Conservation (phyloP, 2,329 filamentous ascomycete species). For the Macrophomina tecta region DNA sequence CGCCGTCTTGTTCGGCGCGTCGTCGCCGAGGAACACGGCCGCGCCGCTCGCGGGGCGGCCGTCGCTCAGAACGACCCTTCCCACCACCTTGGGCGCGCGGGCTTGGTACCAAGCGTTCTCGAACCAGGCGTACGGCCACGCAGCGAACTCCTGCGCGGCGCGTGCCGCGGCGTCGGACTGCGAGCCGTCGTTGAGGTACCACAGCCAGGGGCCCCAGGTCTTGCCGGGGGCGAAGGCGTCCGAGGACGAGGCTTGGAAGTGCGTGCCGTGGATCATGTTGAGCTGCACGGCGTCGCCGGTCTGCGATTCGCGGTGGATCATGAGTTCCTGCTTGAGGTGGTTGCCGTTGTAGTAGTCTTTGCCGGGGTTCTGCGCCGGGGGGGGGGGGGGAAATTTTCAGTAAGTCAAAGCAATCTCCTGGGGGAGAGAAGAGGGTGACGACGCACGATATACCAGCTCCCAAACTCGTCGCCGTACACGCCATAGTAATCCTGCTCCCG, state of each 20-base stretch:
- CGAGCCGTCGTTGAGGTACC: conserved; percentile 56
- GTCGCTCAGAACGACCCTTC: conserved; percentile 53
- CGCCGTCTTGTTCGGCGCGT: conserved; percentile 51
- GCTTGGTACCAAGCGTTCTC: conserved; percentile 54
- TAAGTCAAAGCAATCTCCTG: too few species aligned
- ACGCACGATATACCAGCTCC: conserved; percentile 57
- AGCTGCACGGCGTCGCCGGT: conserved; percentile 60
- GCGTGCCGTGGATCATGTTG: conserved; percentile 62
- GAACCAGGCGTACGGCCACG: conserved; percentile 60
- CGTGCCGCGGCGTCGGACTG: conserved; percentile 50
- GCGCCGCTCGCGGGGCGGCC: conserved; percentile 56
- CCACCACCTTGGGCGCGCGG: conserved; percentile 53
- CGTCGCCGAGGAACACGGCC: conserved; percentile 59
- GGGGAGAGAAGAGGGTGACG: too few species aligned
- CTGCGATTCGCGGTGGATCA: conserved; percentile 57
- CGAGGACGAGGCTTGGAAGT: conserved; percentile 49
- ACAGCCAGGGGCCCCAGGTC: conserved; percentile 48
- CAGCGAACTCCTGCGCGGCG: conserved; percentile 48
- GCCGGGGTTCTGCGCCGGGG: conserved; percentile 17
- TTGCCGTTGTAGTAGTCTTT: conserved; percentile 51
- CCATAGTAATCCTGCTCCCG: conserved; percentile 54
- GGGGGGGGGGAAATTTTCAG: too few species aligned
- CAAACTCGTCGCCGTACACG: conserved; percentile 57
- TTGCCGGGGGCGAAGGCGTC: conserved; percentile 49
- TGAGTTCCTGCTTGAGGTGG: conserved; percentile 60